Base-by-base conservation (phyloP, 306 rosid genomes). In the Sindora glabra region DNA sequence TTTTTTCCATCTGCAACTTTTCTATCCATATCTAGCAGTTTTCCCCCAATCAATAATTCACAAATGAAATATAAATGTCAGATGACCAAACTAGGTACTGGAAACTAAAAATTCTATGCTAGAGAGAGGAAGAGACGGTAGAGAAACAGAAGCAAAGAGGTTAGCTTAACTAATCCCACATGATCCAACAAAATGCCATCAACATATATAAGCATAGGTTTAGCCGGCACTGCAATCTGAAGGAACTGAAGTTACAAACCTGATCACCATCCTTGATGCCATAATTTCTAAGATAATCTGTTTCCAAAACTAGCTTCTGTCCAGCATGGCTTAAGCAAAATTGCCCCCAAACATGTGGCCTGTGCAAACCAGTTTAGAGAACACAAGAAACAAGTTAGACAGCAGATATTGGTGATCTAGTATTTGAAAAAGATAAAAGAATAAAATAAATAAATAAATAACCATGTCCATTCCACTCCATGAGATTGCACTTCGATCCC, bases 341-440 rank as follows among this genome's bases (percentile, higher is more conserved):
- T 74, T 78, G 81, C 34, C 95, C 85, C 98, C 98, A 91, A 41
- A 91, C 83, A 53, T 75, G 95, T 17, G 77, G 70, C 98, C 98
- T 91, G 1, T 75, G 68, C 6, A 41, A 75, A 71, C 33, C 63
- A 74, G 75, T 26, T 44, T 42, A 0, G n/a, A n/a, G n/a, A n/a
- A n/a, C 26, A 56, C 5, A 54, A 9, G 18, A 48, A 56, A 22
- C 5, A 10, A 45, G 10, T 41, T 32, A 15, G 57, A 26, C 19
- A 68, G 36, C 23, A 26, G 60, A 58, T 40, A 53, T 29, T n/a
- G 48, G 19, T 24, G 32, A 32, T 68, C n/a, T n/a, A n/a, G n/a
- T n/a, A n/a, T n/a, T 25, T 30, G 47, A 9, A 12, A 50, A n/a
- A 69, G 56, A 58, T 12, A 16, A 48, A 21, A 46, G 30, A 56